Evolutionary conservation across 768 basidiomycete species (phyloP).

Genomic region (Holtermanniella nyarrowii): DNA sequence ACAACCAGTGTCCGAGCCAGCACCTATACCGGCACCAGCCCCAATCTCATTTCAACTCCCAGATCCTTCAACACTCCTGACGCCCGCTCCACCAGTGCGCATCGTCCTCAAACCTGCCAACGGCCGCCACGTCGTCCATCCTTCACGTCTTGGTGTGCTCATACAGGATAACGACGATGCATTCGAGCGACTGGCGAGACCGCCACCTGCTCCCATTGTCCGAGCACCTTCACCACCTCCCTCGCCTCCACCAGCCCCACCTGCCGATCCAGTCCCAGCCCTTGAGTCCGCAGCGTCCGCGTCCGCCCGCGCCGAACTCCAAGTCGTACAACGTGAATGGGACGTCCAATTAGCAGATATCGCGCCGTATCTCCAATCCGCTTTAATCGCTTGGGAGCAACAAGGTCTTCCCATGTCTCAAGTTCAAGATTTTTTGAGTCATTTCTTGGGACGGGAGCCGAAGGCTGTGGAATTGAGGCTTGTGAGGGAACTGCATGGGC

Average conservation of each 20-base stretch:
- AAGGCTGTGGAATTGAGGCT: constrained; percentile 13
- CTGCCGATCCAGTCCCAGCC: neutral
- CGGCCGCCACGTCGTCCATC: neutral
- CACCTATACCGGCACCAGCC: no score
- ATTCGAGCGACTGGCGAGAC: neutral
- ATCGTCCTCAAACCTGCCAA: neutral
- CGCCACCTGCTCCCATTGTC: neutral
- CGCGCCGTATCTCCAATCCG: constrained; percentile 29
- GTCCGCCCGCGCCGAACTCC: neutral
- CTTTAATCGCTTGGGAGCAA: constrained; percentile 21
- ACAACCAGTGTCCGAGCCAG: no score
- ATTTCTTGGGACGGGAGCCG: constrained; percentile 25
- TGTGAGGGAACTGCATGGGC: constrained; percentile 12
- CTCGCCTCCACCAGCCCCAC: neutral
- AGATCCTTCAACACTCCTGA: no score
- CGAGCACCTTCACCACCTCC: neutral
- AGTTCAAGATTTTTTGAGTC: constrained; percentile 18
- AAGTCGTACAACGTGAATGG: neutral
- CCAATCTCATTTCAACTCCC: no score
- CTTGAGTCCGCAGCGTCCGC: neutral
- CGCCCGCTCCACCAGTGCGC: no score
- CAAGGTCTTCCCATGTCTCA: constrained; percentile 13
- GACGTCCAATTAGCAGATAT: constrained; percentile 8
- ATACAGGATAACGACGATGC: neutral
- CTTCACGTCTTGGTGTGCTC: neutral